These are phyloP conservation scores for Hypholoma fasciculare DNA, from an alignment of 768 basidiomycete species.

Conservation along the genomic window DNA sequence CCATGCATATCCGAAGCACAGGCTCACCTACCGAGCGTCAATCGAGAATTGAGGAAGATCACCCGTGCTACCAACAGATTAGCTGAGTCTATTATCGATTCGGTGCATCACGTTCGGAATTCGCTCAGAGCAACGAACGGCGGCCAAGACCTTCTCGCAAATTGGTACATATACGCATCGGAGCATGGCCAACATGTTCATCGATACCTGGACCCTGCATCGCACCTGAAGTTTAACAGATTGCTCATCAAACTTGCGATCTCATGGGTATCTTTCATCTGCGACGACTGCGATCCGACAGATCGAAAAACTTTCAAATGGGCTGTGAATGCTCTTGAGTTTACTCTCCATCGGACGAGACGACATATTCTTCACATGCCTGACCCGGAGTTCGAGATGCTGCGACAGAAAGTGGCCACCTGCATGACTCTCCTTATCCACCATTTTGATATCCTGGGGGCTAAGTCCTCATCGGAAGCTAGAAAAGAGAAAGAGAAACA, in stretches of 20 bases:
- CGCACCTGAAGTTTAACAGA: conserved; percentile 75
- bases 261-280: conserved; percentile 98
- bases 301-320: conserved; percentile 96
- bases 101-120: conserved; percentile 82
- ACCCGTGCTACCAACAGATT: conserved; percentile 86
- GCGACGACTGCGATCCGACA: conserved; percentile 95
- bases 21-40: conserved; percentile 89
- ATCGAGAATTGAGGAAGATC: conserved; percentile 88
- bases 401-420: conserved; percentile 88
- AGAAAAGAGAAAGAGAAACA: conserved; percentile 87
- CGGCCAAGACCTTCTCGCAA: conserved; percentile 85
- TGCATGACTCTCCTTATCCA: conserved; percentile 97
- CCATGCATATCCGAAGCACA: conserved; percentile 73
- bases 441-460: conserved; percentile 98
- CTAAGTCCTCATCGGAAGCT: conserved; percentile 84
- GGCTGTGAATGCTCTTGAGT: conserved; percentile 96
- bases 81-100: conserved; percentile 91
- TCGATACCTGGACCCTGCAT: conserved; percentile 78
- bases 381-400: conserved; percentile 84
- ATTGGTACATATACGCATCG: conserved; percentile 96
- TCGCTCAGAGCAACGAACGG: conserved; percentile 59
- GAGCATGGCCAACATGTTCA: conserved; percentile 92
- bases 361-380: conserved; percentile 90
- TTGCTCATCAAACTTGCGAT: conserved; percentile 89
- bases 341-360: conserved; percentile 83